Percentiles rank a stretch among this genome's conserved stretches.
Evolutionary conservation across 1,284 basidiomycete genomes (phyloP).

Genomic region (Trichosporon sp.): DNA sequence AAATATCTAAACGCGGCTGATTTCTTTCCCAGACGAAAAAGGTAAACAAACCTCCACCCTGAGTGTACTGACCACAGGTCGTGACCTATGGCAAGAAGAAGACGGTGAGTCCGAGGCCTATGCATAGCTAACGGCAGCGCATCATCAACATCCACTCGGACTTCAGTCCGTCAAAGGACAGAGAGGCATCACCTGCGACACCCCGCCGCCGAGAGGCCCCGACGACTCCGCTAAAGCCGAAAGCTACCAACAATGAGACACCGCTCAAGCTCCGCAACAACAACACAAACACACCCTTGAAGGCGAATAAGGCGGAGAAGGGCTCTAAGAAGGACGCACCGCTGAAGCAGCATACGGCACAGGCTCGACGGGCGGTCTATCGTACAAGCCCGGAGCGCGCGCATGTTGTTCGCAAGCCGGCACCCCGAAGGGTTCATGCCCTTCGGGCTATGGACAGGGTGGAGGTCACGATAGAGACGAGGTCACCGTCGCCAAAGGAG

Average conservation of each 20-base stretch:
- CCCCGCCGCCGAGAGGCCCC: slow-evolving; percentile 9
- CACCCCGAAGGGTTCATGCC: background rate
- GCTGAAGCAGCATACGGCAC: background rate
- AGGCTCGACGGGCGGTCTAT: background rate
- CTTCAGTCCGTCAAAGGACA: slow-evolving; percentile 26
- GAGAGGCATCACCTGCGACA: background rate
- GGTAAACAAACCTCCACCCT: slow-evolving; percentile 31
- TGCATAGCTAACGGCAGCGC: slow-evolving; percentile 33
- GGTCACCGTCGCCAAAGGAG: background rate
- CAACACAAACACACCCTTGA: background rate
- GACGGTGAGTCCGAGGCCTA: slow-evolving; percentile 35
- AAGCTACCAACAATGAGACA: background rate
- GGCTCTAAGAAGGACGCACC: background rate
- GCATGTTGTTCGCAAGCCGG: slow-evolving; percentile 13
- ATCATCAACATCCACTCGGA: slow-evolving; percentile 49
- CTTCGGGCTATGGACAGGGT: slow-evolving; percentile 7
- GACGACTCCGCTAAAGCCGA: background rate
- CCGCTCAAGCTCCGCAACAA: background rate
- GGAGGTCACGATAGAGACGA: slow-evolving; percentile 7
- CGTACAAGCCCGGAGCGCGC: slow-evolving; percentile 7
- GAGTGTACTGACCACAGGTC: slow-evolving; percentile 40
- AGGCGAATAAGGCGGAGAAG: background rate
- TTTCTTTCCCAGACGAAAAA: slow-evolving; percentile 50
- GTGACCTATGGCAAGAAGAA: slow-evolving; percentile 53
- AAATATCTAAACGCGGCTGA: slow-evolving; percentile 37